phyloP scores from a whole-genome alignment of 2,329 filamentous ascomycete species.

The Fusarium caatingaense region DNA sequence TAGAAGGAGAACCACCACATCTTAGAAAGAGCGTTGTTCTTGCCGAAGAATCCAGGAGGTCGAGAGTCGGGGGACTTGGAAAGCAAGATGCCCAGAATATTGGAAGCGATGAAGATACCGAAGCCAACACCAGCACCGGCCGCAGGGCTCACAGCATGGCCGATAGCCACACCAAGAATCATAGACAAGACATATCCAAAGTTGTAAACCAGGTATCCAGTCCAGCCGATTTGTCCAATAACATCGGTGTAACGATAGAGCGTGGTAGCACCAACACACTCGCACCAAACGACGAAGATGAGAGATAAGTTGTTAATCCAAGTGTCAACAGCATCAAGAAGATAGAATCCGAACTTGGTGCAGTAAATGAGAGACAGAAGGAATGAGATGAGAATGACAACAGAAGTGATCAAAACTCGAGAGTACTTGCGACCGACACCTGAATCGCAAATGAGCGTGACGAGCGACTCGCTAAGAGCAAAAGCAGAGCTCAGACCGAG shows the following conservation, averaged over 20 bases:
- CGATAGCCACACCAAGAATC: neutral
- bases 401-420: neutral
- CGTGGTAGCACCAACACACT: neutral
- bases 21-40: neutral
- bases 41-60: neutral
- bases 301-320: conserved; percentile 2
- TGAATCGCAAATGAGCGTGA: neutral
- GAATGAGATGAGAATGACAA: neutral
- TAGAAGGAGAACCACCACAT: neutral
- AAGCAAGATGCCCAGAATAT: neutral
- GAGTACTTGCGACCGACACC: neutral
- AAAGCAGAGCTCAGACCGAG: conserved; percentile 1
- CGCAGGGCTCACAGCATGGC: neutral
- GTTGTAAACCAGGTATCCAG: neutral
- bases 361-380: neutral
- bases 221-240: neutral
- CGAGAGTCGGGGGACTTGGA: neutral
- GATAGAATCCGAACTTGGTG: conserved; percentile 2
- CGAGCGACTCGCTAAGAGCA: neutral
- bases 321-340: neutral
- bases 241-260: conserved; percentile 1
- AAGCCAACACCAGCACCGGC: neutral
- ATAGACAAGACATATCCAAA: neutral
- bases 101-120: neutral
- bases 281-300: neutral